These are phyloP conservation scores for Mycocentrospora acerina DNA, from an alignment of 2,329 filamentous ascomycete genomes.

Conservation along the genomic window DNA sequence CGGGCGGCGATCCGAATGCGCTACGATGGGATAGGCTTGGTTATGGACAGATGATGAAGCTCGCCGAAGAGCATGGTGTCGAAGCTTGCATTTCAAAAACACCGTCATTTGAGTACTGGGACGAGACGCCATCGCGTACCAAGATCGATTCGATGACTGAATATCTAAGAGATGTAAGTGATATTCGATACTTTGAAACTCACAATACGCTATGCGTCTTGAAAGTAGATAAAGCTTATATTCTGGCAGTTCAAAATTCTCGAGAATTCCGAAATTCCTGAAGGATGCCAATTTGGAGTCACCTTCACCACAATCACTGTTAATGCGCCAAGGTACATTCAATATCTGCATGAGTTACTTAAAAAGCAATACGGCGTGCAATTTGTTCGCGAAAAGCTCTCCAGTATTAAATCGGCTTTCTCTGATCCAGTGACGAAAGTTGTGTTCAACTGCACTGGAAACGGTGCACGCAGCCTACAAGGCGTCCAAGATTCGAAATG, in stretches of 20 bases:
- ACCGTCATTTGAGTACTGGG: conserved; percentile 19
- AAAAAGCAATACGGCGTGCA: conserved; percentile 10
- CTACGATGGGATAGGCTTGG: conserved; percentile 19
- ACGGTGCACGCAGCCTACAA: conserved; percentile 11
- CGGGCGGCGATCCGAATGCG: conserved; percentile 17
- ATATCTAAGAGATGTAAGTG: conserved; percentile 17
- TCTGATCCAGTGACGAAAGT: conserved; percentile 9
- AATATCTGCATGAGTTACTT: conserved; percentile 10
- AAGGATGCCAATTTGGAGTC: conserved; percentile 16
- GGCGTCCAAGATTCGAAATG: conserved; percentile 16
- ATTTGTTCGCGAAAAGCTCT: conserved; percentile 13
- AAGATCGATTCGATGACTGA: conserved; percentile 19
- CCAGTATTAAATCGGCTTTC: conserved; percentile 13
- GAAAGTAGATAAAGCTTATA: background rate
- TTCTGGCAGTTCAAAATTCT: conserved; percentile 12
- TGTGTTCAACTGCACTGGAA: conserved; percentile 22
- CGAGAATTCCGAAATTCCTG: conserved; percentile 7
- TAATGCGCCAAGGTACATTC: conserved; percentile 18
- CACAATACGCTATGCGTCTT: background rate
- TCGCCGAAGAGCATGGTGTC: conserved; percentile 12
- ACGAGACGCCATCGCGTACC: conserved; percentile 8
- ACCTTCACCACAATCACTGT: conserved; percentile 19
- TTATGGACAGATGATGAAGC: conserved; percentile 17
- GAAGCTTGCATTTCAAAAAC: conserved; percentile 14
- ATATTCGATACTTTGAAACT: too few species aligned